phyloP scores from a whole-genome alignment of 2,329 filamentous ascomycete genomes.

The Xylariaceae sp. region DNA sequence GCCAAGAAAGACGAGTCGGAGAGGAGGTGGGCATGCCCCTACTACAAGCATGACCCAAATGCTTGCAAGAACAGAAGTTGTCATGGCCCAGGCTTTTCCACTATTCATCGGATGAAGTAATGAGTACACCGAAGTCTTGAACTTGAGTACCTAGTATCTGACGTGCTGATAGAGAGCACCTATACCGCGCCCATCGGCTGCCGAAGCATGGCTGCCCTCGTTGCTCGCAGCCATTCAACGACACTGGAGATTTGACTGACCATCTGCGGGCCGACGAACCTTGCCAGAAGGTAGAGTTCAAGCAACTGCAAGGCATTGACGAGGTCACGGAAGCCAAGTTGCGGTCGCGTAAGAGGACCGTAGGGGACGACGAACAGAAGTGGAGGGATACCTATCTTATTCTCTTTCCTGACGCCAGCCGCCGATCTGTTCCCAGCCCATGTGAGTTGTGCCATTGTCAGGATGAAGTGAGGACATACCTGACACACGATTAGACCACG shows the following conservation, averaged over 20 bases:
- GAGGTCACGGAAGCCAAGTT: constrained; percentile 24
- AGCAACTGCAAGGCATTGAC: constrained; percentile 23
- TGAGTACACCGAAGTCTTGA: background rate
- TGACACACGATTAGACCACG: too few relatives aligned
- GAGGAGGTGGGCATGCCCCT: constrained; percentile 31
- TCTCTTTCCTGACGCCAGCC: constrained; percentile 24
- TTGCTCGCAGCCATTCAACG: constrained; percentile 20
- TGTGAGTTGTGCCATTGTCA: constrained; percentile 16
- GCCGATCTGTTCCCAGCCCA: constrained; percentile 23
- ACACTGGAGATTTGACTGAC: constrained; percentile 17
- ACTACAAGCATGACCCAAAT: constrained; percentile 30
- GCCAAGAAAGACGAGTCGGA: constrained; percentile 28
- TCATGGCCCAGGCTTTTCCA: background rate
- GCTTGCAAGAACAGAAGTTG: constrained; percentile 11
- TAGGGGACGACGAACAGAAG: constrained; percentile 23
- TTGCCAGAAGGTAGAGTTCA: constrained; percentile 21
- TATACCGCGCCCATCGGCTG: constrained; percentile 24
- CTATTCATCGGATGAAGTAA: constrained; percentile 21
- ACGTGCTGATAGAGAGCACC: constrained; percentile 21
- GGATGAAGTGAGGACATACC: too few relatives aligned
- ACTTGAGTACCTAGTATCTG: background rate
- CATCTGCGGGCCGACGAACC: constrained; percentile 25
- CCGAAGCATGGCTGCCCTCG: constrained; percentile 24
- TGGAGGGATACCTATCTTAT: constrained; percentile 29
- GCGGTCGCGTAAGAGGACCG: constrained; percentile 21